Percentiles rank a stretch among this genome's conserved stretches.
Evolutionary conservation across 1,284 basidiomycete genomes (phyloP).

Genomic region (Violaceomyces palustris): DNA sequence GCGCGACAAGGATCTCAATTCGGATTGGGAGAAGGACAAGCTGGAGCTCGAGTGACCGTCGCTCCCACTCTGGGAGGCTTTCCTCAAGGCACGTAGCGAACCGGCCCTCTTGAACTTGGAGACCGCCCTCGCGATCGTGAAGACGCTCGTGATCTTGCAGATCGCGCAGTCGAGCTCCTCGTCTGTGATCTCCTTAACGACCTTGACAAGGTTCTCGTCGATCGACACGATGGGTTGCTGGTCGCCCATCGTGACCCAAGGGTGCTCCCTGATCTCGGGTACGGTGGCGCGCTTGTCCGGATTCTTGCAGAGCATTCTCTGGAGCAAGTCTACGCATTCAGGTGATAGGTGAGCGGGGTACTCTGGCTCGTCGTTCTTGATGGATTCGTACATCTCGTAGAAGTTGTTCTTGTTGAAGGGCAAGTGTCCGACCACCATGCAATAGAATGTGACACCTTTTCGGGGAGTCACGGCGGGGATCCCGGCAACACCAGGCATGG

Average conservation of each 20-base stretch:
- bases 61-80: conserved; percentile 10
- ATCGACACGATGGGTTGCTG: conserved; percentile 19
- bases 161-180: conserved; percentile 49
- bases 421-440: conserved; percentile 58
- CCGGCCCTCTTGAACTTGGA: conserved; percentile 45
- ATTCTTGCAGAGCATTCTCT: conserved; percentile 41
- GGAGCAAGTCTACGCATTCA: conserved; percentile 29
- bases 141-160: conserved; percentile 46
- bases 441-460: conserved; percentile 60
- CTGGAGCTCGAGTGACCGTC: too few species aligned
- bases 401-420: conserved; percentile 58
- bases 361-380: conserved; percentile 53
- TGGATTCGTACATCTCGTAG: conserved; percentile 57
- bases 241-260: conserved; percentile 36
- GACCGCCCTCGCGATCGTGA: conserved; percentile 49
- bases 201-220: conserved; percentile 31
- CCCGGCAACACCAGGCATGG: too few species aligned
- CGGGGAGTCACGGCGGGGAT: too few species aligned
- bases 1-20: too few species aligned
- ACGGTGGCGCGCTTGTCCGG: conserved; percentile 37
- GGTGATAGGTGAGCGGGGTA: conserved; percentile 34
- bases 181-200: conserved; percentile 47
- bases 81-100: conserved; percentile 10
- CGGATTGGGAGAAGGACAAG: too few species aligned
- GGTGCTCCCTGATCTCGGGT: conserved; percentile 33